Conservation (phyloP, 2,329 filamentous ascomycete species). For the Penicillium sp. region DNA sequence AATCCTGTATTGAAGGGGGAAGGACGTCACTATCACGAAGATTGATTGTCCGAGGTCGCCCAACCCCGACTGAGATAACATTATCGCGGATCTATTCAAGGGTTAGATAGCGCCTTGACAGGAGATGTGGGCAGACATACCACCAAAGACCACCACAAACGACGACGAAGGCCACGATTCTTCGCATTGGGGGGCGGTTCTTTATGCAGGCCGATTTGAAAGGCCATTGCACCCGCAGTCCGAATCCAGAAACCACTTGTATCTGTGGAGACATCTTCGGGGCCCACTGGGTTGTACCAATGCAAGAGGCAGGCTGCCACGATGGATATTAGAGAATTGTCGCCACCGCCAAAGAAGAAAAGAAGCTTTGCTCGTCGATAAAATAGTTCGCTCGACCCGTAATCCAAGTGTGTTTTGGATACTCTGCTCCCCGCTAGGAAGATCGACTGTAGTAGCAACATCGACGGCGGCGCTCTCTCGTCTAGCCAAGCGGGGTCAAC, state of each 20-base stretch:
- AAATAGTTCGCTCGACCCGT: constrained; percentile 30
- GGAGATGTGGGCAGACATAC: constrained; percentile 14
- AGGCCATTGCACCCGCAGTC: constrained; percentile 39
- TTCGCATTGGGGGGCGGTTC: constrained; percentile 32
- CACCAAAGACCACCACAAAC: constrained; percentile 45
- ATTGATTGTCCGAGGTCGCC: constrained; percentile 39
- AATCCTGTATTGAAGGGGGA: constrained; percentile 34
- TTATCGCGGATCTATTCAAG: constrained; percentile 32
- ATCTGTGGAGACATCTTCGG: constrained; percentile 37
- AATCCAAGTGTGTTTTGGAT: constrained; percentile 24
- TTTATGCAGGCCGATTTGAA: constrained; percentile 41
- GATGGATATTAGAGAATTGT: constrained; percentile 39
- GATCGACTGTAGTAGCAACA: constrained; percentile 32
- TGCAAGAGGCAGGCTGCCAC: constrained; percentile 38
- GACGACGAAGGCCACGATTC: constrained; percentile 35
- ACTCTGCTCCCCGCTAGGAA: constrained; percentile 42
- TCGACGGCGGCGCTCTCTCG: constrained; percentile 25
- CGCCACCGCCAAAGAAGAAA: constrained; percentile 31
- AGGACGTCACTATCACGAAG: constrained; percentile 38
- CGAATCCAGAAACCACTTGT: constrained; percentile 42
- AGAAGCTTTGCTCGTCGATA: constrained; percentile 32
- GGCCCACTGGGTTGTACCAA: constrained; percentile 43
- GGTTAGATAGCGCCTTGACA: neutral
- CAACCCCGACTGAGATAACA: constrained; percentile 40
- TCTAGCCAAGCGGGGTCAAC: constrained; percentile 39